Base-by-base conservation (phyloP, 805 yeast genomes). In the Wickerhamomyces hampshirensis region DNA sequence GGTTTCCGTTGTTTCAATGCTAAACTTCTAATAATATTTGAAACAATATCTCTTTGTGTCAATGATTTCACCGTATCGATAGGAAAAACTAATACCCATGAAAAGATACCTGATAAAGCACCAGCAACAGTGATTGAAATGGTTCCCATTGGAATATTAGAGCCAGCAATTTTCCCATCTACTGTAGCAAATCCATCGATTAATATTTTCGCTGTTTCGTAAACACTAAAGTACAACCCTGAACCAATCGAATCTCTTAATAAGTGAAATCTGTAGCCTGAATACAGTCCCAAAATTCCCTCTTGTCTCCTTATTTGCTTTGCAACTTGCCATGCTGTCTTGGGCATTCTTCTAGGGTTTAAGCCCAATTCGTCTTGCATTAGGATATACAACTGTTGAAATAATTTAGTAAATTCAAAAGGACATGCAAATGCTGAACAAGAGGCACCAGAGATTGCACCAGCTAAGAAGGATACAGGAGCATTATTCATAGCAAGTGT, bases 341-440 rank as follows among this genome's bases (percentile, higher is more conserved):
- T 52, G 15, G 60, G 59, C 45, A 53, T 63, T 32, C 38, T 60
- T 48, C 37, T 54, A 39, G 39, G 73, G 58, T 35, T 62, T 39
- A 42, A 39, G 31, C 41, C 48, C 35, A 49, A 52, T 26, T 42
- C 54, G 28, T 46, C 50, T 24, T 65, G 59, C 49, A 60, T 58
- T 35, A 68, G 53, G 18, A 71, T 49, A 23, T 62, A 79, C 26
- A 86, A 73, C 56, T 86, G 95, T 26, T 91, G 82, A 43, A 81
- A 84, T 7, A 85, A 68, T 57, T 86, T 87, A 32, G 91, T 78
- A 59, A 84, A 75, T 57, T 86, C 96, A 55, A 86, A 86, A 2
- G 96, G 96, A 47, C 91, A 82, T 3, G 88, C 84, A 56, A 79
- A 75, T 5, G 70, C 24, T 4, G 86, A 70, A 11, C 83, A 77